Conservation (phyloP, 2,329 filamentous ascomycete species). For the Endoconidiophora polonica region DNA sequence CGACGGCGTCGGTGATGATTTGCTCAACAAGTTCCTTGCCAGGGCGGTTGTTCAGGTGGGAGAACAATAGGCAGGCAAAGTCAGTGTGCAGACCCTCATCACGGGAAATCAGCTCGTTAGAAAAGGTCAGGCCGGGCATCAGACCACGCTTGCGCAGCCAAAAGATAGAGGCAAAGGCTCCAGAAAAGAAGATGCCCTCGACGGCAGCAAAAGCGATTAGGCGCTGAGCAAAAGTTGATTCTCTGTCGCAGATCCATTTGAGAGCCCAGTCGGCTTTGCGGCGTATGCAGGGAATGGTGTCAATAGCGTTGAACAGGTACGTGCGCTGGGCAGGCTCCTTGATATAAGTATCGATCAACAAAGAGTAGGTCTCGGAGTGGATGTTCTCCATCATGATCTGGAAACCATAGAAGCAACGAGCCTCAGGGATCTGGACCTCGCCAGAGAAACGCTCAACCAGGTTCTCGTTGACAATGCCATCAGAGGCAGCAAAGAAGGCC, state of each 20-base stretch:
- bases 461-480: constrained; percentile 99
- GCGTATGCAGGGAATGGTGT: constrained; percentile 95
- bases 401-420: constrained; percentile 99
- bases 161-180: constrained; percentile 97
- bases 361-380: constrained; percentile 97
- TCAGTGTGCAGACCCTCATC: constrained; percentile 99
- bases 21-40: constrained; percentile 63
- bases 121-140: constrained; percentile 97
- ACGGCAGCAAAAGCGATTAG: constrained; percentile 94
- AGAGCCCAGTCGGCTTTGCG: constrained; percentile 99
- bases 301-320: constrained; percentile 96
- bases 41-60: constrained; percentile 87
- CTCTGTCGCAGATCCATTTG: constrained; percentile 81
- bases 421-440: constrained; percentile 94
- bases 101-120: constrained; percentile 98
- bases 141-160: constrained; percentile 99
- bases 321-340: constrained; percentile 89
- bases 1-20: constrained; percentile 87
- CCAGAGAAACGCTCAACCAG: constrained; percentile 92
- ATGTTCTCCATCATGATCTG: constrained; percentile 99
- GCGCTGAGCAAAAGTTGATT: constrained; percentile 88
- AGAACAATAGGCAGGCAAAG: constrained; percentile 94
- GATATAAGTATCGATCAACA: constrained; percentile 98
- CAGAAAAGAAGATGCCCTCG: constrained; percentile 99
- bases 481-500: constrained; percentile 96